Evolutionary conservation across 768 basidiomycete genomes (phyloP).

Genomic region (Boletus sp.): DNA sequence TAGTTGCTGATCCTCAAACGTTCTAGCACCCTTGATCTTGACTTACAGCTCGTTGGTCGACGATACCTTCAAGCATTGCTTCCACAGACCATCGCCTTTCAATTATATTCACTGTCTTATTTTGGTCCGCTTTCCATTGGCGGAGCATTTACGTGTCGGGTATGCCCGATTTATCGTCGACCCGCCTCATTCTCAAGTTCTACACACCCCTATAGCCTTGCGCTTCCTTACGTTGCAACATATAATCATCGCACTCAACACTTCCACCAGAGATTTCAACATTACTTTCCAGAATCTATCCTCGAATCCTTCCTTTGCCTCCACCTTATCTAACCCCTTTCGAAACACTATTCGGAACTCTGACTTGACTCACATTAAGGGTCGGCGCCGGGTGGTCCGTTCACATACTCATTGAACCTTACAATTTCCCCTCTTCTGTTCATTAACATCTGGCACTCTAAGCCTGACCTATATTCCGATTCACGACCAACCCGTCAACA

Average conservation of each 20-base stretch:
- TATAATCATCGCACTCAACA: not conserved
- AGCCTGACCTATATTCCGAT: not conserved
- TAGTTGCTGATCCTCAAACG: not conserved
- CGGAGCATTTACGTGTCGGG: not conserved
- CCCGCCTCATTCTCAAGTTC: constrained; percentile 1
- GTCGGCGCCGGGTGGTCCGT: not conserved
- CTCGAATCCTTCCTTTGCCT: not conserved
- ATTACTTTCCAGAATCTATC: not conserved
- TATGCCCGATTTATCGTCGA: not conserved
- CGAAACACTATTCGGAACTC: not conserved
- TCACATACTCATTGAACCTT: not conserved
- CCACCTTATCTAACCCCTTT: not conserved
- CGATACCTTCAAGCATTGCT: not conserved
- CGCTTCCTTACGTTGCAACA: not conserved
- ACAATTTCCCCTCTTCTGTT: not conserved
- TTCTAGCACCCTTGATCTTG: not conserved
- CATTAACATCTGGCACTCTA: not conserved
- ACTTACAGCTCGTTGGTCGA: not conserved
- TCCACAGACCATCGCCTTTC: not conserved
- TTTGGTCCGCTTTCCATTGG: not conserved
- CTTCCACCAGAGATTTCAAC: not conserved
- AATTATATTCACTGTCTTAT: not conserved
- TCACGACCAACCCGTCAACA: not conserved
- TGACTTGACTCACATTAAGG: not conserved
- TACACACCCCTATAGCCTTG: not conserved